phyloP scores from a whole-genome alignment of 306 rosid genomes.

The Adenanthera pavonina region DNA sequence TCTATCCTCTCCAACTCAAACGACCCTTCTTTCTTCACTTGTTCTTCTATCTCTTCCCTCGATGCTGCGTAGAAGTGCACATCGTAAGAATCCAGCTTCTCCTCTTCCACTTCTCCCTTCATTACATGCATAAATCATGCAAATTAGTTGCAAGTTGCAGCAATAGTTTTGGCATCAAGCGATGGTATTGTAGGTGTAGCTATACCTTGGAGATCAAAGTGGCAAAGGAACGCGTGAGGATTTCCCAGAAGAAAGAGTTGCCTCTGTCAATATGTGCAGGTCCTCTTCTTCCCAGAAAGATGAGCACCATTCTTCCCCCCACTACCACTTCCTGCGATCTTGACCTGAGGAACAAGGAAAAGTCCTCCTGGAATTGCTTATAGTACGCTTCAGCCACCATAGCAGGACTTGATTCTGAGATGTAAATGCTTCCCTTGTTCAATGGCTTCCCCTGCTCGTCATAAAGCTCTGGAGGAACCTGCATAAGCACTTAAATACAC shows the following conservation, averaged over 20 bases:
- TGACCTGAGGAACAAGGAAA: constrained; percentile 66
- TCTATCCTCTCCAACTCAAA: constrained; percentile 71
- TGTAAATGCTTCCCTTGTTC: constrained; percentile 76
- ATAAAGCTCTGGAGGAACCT: constrained; percentile 78
- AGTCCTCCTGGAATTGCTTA: constrained; percentile 77
- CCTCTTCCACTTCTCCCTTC: constrained; percentile 75
- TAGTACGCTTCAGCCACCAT: constrained; percentile 66
- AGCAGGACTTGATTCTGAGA: constrained; percentile 69
- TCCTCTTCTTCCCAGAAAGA: constrained; percentile 75
- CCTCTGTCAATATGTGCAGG: constrained; percentile 78
- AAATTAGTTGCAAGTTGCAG: background rate
- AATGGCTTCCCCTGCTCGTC: constrained; percentile 59
- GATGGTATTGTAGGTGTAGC: background rate
- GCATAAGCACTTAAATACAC: constrained; percentile 14
- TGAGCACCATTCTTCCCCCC: constrained; percentile 86
- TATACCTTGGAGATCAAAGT: constrained; percentile 76
- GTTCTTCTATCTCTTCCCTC: constrained; percentile 74
- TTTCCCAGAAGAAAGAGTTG: constrained; percentile 82
- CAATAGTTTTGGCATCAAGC: background rate
- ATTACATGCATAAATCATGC: background rate
- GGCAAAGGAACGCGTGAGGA: constrained; percentile 68
- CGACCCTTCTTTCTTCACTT: constrained; percentile 73
- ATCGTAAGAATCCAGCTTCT: constrained; percentile 77
- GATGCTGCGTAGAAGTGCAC: constrained; percentile 94
- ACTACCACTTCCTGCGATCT: constrained; percentile 69